Percentiles rank a stretch among this genome's conserved stretches.
Conservation (phyloP, 805 yeast genomes). For the Monosporozyma servazzii region DNA sequence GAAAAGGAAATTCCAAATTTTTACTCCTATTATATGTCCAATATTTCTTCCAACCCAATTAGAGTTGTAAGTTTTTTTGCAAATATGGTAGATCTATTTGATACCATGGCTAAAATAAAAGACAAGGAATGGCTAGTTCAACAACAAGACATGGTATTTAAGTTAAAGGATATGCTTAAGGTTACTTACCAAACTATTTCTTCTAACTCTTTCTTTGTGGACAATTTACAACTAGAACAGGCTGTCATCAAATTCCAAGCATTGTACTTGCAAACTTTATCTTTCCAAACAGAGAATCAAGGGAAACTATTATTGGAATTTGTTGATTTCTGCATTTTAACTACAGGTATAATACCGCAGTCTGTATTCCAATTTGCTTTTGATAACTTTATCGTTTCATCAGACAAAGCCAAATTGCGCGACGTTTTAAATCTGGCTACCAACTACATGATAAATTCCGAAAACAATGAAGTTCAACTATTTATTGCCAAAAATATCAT, state of each 20-base stretch:
- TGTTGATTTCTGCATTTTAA: constrained; percentile 30
- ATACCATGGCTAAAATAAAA: constrained; percentile 39
- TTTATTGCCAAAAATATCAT: constrained; percentile 55
- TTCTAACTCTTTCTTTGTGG: constrained; percentile 24
- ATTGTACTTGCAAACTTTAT: constrained; percentile 34
- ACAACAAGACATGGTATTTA: constrained; percentile 31
- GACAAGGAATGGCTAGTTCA: constrained; percentile 51
- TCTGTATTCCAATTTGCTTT: constrained; percentile 51
- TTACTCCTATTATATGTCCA: constrained; percentile 39
- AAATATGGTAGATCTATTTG: constrained; percentile 59
- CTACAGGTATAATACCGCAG: constrained; percentile 24
- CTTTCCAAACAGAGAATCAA: constrained; percentile 29
- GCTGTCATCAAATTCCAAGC: constrained; percentile 54
- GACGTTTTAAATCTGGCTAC: constrained; percentile 44
- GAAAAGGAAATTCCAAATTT: constrained; percentile 44
- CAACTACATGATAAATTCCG: constrained; percentile 39
- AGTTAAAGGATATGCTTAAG: constrained; percentile 22
- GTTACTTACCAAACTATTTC: constrained; percentile 19
- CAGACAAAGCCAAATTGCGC: constrained; percentile 39
- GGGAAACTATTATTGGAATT: constrained; percentile 31
- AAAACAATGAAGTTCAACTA: constrained; percentile 45
- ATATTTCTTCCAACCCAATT: constrained; percentile 30
- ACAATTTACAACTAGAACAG: constrained; percentile 62
- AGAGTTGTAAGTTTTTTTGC: constrained; percentile 42
- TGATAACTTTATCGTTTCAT: constrained; percentile 42